Percentiles rank a stretch among this genome's conserved stretches.
phyloP scores from a whole-genome alignment of 768 basidiomycete genomes.

The Tremella yokohamensis region DNA sequence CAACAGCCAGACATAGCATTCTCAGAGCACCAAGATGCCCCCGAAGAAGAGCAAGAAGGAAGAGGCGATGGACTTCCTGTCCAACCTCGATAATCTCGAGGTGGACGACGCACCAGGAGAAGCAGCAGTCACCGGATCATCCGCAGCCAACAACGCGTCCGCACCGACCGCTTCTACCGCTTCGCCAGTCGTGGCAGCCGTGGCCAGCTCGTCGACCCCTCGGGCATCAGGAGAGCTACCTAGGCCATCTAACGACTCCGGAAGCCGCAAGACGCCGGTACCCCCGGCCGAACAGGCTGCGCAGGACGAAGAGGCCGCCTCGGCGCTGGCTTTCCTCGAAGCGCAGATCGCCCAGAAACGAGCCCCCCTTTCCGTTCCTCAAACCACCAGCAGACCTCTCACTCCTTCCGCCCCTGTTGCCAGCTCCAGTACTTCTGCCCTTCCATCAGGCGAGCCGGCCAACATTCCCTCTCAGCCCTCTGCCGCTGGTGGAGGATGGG shows the following conservation, averaged over 20 bases:
- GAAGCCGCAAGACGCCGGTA: background rate
- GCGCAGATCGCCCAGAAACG: constrained; percentile 79
- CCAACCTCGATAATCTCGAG: constrained; percentile 80
- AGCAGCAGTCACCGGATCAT: background rate
- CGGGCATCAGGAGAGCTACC: constrained; percentile 21
- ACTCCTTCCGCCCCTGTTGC: constrained; percentile 33
- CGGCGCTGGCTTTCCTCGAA: constrained; percentile 87
- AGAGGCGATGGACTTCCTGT: constrained; percentile 87
- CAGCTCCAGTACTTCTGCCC: background rate
- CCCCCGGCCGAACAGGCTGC: constrained; percentile 11
- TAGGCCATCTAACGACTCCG: constrained; percentile 4
- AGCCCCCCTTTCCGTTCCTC: constrained; percentile 54
- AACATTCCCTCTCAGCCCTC: constrained; percentile 32
- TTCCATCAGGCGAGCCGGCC: constrained; percentile 18
- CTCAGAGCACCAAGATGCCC: constrained; percentile 28
- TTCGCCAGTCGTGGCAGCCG: background rate
- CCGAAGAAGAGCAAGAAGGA: constrained; percentile 51
- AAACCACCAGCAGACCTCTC: constrained; percentile 50
- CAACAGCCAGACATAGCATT: too few species aligned
- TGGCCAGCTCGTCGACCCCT: constrained; percentile 13
- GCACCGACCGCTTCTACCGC: constrained; percentile 11
- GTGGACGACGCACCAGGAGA: constrained; percentile 25
- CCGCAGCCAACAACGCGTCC: too few species aligned
- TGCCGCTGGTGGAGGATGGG: constrained; percentile 69
- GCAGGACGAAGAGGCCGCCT: constrained; percentile 65